Evolutionary conservation across 192 early-diverging fungal genomes (phyloP).

Genomic region (Coemansia sp.): DNA sequence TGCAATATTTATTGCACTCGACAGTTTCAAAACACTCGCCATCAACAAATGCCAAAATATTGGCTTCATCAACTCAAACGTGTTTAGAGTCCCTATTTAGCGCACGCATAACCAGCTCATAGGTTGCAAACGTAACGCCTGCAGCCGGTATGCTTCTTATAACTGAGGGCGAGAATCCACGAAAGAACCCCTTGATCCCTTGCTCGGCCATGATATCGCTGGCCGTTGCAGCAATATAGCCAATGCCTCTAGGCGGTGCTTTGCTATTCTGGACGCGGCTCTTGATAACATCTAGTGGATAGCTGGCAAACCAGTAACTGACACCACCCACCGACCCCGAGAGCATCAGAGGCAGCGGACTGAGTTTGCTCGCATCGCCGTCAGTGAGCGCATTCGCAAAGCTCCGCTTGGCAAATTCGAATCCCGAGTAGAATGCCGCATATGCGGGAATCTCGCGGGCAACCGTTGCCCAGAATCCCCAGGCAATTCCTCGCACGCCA

Average conservation of each 20-base stretch:
- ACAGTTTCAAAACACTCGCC: neutral
- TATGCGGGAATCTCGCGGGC: constrained; percentile 77
- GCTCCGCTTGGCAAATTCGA: constrained; percentile 72
- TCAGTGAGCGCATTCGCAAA: constrained; percentile 49
- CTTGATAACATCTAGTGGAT: constrained; percentile 86
- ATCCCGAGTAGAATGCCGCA: constrained; percentile 82
- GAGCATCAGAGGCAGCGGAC: constrained; percentile 59
- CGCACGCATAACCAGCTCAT: constrained; percentile 56
- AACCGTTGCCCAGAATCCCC: constrained; percentile 79
- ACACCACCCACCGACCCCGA: constrained; percentile 79
- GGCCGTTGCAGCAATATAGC: constrained; percentile 58
- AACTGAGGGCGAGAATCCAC: constrained; percentile 59
- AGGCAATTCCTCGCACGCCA: constrained; percentile 73
- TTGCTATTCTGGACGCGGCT: constrained; percentile 66
- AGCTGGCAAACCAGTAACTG: constrained; percentile 76
- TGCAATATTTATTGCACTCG: too few relatives aligned
- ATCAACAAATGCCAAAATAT: neutral
- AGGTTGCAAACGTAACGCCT: constrained; percentile 70
- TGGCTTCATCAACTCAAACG: too few relatives aligned
- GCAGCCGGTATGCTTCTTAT: constrained; percentile 69
- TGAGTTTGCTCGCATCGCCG: constrained; percentile 49
- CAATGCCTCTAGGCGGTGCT: constrained; percentile 55
- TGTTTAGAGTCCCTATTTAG: constrained; percentile 1
- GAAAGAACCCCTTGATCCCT: constrained; percentile 60
- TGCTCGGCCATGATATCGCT: constrained; percentile 54